These are phyloP conservation scores for Phylloporus rhodoxanthus DNA, from an alignment of 768 basidiomycete species.

Conservation along the genomic window DNA sequence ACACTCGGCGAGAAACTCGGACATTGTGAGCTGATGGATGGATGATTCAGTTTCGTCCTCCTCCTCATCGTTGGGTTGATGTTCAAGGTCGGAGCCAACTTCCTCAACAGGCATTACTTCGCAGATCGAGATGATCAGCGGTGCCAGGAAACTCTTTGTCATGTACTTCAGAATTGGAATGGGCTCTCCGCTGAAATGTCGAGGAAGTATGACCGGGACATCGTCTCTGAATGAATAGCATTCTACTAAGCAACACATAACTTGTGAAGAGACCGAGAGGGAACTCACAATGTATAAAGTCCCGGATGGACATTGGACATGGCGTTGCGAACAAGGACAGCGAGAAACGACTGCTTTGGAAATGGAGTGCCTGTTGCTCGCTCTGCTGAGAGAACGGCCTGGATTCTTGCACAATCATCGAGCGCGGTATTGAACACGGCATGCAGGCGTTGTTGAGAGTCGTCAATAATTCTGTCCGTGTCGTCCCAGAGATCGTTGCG, in stretches of 20 bases:
- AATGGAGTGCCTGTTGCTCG: background rate
- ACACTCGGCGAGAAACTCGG: conserved; percentile 3
- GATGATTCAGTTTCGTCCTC: background rate
- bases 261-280: too few relatives aligned
- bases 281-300: background rate
- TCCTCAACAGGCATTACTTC: conserved; percentile 1
- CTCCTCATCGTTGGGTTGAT: background rate
- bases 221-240: conserved; percentile 1
- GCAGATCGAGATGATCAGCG: conserved; percentile 1
- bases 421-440: conserved; percentile 1
- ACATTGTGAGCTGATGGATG: background rate
- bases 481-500: background rate
- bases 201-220: conserved; percentile 3
- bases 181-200: conserved; percentile 3
- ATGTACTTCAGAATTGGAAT: conserved; percentile 5
- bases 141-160: background rate
- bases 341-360: conserved; percentile 6
- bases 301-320: background rate
- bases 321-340: background rate
- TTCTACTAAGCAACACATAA: background rate
- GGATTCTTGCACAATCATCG: conserved; percentile 5
- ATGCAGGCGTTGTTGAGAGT: background rate
- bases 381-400: conserved; percentile 2
- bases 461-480: background rate
- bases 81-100: background rate